These are phyloP conservation scores for Blastobotrys persicus DNA, from an alignment of 1,139 yeast genomes.

Conservation along the genomic window DNA sequence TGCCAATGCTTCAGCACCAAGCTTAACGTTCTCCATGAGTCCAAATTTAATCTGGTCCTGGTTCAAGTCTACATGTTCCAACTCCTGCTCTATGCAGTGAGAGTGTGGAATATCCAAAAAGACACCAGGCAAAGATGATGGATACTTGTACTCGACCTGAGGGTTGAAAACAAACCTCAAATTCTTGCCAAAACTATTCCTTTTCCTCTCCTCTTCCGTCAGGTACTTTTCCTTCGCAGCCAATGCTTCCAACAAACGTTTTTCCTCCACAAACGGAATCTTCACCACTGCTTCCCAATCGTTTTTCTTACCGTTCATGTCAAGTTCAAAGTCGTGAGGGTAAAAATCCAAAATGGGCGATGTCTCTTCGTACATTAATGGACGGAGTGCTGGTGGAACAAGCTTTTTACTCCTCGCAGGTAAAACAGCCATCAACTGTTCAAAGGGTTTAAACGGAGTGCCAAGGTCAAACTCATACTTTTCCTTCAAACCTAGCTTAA, in stretches of 20 bases:
- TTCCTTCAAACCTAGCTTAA: constrained; percentile 60
- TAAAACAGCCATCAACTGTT: constrained; percentile 95
- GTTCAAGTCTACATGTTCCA: constrained; percentile 50
- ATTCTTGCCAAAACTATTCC: constrained; percentile 75
- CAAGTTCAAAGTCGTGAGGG: constrained; percentile 85
- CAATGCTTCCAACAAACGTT: constrained; percentile 69
- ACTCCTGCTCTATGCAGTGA: constrained; percentile 64
- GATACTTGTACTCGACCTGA: constrained; percentile 64
- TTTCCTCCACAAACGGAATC: constrained; percentile 86
- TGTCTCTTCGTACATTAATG: constrained; percentile 80
- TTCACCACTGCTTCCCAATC: constrained; percentile 99
- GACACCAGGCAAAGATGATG: constrained; percentile 75
- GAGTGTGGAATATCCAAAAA: constrained; percentile 77
- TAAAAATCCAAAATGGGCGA: constrained; percentile 91
- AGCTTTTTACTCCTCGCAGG: constrained; percentile 87
- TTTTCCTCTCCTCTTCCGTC: constrained; percentile 61
- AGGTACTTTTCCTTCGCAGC: constrained; percentile 57
- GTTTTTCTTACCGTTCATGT: constrained; percentile 91
- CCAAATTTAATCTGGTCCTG: constrained; percentile 49
- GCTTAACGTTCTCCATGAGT: constrained; percentile 61
- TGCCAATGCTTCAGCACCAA: constrained; percentile 70
- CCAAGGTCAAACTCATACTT: constrained; percentile 65
- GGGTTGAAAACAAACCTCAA: constrained; percentile 72
- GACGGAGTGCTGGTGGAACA: constrained; percentile 75
- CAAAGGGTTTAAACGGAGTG: constrained; percentile 84